phyloP scores from a whole-genome alignment of 2,329 filamentous ascomycete species.

The Pestalotiopsis sp. region DNA sequence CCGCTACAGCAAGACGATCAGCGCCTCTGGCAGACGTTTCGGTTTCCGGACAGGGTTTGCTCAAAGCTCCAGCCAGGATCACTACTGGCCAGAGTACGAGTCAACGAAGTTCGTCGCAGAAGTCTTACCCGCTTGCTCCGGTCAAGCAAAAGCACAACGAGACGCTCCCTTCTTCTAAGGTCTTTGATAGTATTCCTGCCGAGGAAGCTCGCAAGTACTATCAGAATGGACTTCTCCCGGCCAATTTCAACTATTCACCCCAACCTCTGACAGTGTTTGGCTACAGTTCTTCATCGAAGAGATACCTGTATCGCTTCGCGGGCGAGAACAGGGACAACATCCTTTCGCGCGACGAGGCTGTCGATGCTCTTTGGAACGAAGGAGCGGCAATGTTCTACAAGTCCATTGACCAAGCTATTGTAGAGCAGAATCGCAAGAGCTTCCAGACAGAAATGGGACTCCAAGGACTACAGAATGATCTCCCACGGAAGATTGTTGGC shows the following conservation, averaged over 20 bases:
- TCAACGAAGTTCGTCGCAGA: background rate
- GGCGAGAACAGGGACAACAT: conserved; percentile 24
- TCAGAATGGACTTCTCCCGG: conserved; percentile 29
- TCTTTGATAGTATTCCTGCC: conserved; percentile 32
- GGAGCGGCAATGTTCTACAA: conserved; percentile 39
- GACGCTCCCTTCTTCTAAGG: conserved; percentile 15
- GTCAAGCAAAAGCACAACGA: background rate
- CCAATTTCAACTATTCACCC: conserved; percentile 26
- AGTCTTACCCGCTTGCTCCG: conserved; percentile 8
- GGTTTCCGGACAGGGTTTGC: background rate
- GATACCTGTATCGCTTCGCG: conserved; percentile 19
- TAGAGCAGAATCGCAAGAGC: conserved; percentile 31
- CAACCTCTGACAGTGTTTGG: conserved; percentile 22
- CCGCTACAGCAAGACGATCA: conserved; percentile 13
- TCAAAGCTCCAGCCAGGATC: background rate
- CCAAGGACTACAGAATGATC: conserved; percentile 38
- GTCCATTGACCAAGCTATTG: conserved; percentile 30
- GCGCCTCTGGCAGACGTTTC: conserved; percentile 4
- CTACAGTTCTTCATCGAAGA: background rate
- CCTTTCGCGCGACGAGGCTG: conserved; percentile 27
- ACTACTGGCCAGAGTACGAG: background rate
- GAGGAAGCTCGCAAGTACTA: conserved; percentile 34
- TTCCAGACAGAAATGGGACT: conserved; percentile 36
- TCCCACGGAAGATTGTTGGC: conserved; percentile 9
- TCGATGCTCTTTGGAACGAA: conserved; percentile 41